Base-by-base conservation (phyloP, 106 monocot genomes). In the Apostasia ramifera region DNA sequence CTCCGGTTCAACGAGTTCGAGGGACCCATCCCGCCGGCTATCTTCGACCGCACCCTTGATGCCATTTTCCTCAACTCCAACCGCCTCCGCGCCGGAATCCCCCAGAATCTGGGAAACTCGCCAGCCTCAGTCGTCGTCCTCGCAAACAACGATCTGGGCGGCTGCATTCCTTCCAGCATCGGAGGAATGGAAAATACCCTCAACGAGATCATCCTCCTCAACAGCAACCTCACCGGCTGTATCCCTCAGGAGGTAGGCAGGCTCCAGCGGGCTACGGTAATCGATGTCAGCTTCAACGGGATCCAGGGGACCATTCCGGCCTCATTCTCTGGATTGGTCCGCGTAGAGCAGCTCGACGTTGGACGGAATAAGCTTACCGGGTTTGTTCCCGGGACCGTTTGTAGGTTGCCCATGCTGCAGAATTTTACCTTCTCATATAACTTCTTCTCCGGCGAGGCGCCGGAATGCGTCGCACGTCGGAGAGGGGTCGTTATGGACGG, bases 361-460 rank as follows among this genome's bases (percentile, higher is more conserved):
- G 80, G 65, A 37, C 69, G 73, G 40, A 84, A 84, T 48, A 47
- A 45, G 41, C 70, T 84, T 2, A 76, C 84, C 6, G 77, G 80
- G 2, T 26, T 66, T 63, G 73, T 84, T 9, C 76, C 84, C 7
- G 70, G 58, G 57, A 10, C 46, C 1, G 68, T 84, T 47, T 84
- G 80, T 62, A 15, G 8, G 45, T 67, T 84, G 14, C 80, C 80
- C 8, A 69, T 53, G 54, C 66, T 84, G 41, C 63, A 70, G 70
- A 84, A 76, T 49, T 84, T 84, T 70, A 84, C 80, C 40, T 80
- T 63, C 53, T 80, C 84, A 9, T 73, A 77, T 62, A 84, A 80
- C 44, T 84, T 69, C 80, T 84, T 84, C 77, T 67, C 76, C 1
- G 77, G 73, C 38, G 70, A 80, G 77, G 53, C 84, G 66, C 73